Evolutionary conservation across 371 early-diverging fungal genomes (phyloP).

Genomic region (Lichtheimia corymbifera): DNA sequence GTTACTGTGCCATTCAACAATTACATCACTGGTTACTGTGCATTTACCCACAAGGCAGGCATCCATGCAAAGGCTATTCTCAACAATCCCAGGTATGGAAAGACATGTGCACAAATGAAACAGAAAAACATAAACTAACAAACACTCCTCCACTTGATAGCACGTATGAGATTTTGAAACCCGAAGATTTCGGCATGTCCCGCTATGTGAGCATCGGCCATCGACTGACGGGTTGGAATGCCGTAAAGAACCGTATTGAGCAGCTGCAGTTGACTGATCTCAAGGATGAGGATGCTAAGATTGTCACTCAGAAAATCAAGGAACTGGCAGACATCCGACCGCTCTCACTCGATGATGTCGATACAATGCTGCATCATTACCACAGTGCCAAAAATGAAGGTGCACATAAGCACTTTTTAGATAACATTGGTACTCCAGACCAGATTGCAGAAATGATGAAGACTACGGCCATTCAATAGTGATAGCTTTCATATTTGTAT

Average conservation of each 20-base stretch:
- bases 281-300: constrained; percentile 87
- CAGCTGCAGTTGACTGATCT: constrained; percentile 74
- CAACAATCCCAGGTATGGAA: constrained; percentile 78
- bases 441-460: constrained; percentile 13
- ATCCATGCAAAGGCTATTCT: constrained; percentile 97
- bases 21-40: constrained; percentile 96
- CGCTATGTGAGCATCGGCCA: constrained; percentile 94
- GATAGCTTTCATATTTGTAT: no score
- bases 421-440: constrained; percentile 28
- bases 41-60: constrained; percentile 97
- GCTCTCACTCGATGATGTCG: constrained; percentile 37
- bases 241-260: constrained; percentile 93
- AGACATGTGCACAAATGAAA: background rate
- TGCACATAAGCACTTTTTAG: constrained; percentile 22
- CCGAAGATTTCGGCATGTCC: constrained; percentile 96
- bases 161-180: constrained; percentile 94
- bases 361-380: constrained; percentile 35
- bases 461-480: no score
- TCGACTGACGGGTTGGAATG: constrained; percentile 97
- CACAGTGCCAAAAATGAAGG: constrained; percentile 34
- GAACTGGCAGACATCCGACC: constrained; percentile 80
- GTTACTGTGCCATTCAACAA: constrained; percentile 95
- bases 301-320: constrained; percentile 91
- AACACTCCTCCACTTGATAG: background rate
- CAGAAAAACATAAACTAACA: background rate